phyloP scores from a whole-genome alignment of 2,329 filamentous ascomycete genomes.

The Dactylellina sp. region DNA sequence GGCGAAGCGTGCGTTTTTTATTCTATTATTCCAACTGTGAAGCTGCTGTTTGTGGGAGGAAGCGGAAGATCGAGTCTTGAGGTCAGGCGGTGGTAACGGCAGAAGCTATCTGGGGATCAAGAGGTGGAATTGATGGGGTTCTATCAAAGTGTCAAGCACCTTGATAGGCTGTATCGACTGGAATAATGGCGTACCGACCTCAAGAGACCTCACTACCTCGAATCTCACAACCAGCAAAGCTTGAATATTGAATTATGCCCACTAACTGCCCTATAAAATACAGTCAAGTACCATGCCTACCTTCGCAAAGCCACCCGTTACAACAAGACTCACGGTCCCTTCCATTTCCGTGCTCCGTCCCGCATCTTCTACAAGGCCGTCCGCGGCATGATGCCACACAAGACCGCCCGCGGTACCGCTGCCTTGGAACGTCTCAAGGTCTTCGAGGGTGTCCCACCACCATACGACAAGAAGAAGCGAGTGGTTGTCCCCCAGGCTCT shows the following conservation, averaged over 20 bases:
- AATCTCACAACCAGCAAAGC: too few species aligned
- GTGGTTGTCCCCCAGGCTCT: constrained; percentile 99
- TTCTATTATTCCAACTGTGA: constrained; percentile 19
- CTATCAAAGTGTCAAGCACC: too few species aligned
- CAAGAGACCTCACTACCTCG: neutral
- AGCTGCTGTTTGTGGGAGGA: neutral
- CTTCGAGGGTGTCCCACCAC: constrained; percentile 98
- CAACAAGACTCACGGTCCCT: constrained; percentile 99
- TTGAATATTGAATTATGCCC: too few species aligned
- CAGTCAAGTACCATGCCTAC: constrained; percentile 99
- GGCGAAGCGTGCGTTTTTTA: constrained; percentile 90
- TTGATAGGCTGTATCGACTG: neutral
- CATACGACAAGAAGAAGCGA: constrained; percentile 99
- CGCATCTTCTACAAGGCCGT: constrained; percentile 99
- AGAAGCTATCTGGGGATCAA: neutral
- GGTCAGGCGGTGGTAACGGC: neutral
- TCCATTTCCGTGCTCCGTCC: constrained; percentile 99
- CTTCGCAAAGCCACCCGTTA: constrained; percentile 99
- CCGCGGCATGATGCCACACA: constrained; percentile 99
- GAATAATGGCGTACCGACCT: neutral
- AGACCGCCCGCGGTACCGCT: constrained; percentile 96
- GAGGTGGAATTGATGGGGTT: constrained; percentile 3
- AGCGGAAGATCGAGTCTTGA: neutral
- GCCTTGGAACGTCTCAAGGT: constrained; percentile 99
- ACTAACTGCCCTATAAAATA: constrained; percentile 58